Base-by-base conservation (phyloP, 192 early-diverging fungal species). In the Spizellomyces sp. region DNA sequence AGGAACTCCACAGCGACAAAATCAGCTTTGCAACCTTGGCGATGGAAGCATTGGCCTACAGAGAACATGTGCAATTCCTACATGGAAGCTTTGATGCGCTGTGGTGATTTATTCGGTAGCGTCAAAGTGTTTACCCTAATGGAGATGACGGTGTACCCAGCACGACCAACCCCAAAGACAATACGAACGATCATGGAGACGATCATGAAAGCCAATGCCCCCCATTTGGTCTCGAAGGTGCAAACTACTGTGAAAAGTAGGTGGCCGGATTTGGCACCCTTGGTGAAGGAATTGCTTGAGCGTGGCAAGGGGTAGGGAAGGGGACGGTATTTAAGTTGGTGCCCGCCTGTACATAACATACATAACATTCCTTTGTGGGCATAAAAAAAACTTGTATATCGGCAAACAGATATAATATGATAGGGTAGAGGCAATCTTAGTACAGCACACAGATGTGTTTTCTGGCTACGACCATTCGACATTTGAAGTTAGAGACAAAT, bases 41-140 rank as follows among this genome's bases (percentile, higher is more conserved):
- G 41, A 43, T 46, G 21, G 63, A 17, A 15, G 21, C 48, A 45
- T 60, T 66, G 42, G 9, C 72, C 72, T 8, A 67, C 72, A 14
- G 72, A 74, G 45, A 74, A 74, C 48, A 74, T 74, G 72, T 74
- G 72, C 72, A 74, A 74, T 50, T 74, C 72, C 14, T 67, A 43
- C 64, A 74, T 74, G 1, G 72, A 74, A 47, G 72, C 64, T 4
- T 58, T 74, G 43, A 12, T 47, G 15, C 64, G 64, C 15, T 58
- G 65, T 27, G 54, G 54, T 14, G 48, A 72, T 22, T 15, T 27
- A 15, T 14, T 9, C n/a, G 62, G 63, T 17, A 63, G 22, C 12
- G 41, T 72, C 48, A 72, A 72, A 48, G 55, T 66, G 14, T 56
- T 72, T 2, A 44, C 46, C 7, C 36, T 15, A 3, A 72, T 72